These are phyloP conservation scores for Fusarium papillatum DNA, from an alignment of 2,329 filamentous ascomycete genomes.

Conservation along the genomic window DNA sequence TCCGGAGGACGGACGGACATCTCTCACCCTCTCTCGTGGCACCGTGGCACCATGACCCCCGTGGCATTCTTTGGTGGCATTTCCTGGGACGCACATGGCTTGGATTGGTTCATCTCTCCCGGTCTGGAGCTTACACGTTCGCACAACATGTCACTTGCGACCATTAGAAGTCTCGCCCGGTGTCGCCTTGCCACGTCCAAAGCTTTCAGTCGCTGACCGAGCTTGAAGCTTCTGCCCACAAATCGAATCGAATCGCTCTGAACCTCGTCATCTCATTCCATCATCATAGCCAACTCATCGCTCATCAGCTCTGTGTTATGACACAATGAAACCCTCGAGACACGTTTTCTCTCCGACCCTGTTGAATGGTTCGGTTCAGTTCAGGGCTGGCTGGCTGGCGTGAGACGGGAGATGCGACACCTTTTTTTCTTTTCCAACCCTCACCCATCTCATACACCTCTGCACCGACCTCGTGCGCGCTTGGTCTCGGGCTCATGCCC, in stretches of 20 bases:
- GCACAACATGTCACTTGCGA: slow-evolving; percentile 23
- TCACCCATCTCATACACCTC: slow-evolving; percentile 1
- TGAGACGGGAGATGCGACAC: slow-evolving; percentile 7
- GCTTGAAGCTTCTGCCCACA: slow-evolving; percentile 21
- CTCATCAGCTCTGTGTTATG: slow-evolving; percentile 25
- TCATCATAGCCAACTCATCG: slow-evolving; percentile 42
- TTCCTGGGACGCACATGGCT: slow-evolving; percentile 24
- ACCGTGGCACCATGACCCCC: slow-evolving; percentile 1
- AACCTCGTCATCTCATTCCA: slow-evolving; percentile 27
- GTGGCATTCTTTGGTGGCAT: slow-evolving; percentile 13
- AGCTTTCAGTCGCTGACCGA: slow-evolving; percentile 32
- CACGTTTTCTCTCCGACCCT: slow-evolving; percentile 35
- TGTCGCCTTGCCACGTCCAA: slow-evolving; percentile 34
- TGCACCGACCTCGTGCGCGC: neutral
- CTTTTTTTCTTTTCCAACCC: neutral
- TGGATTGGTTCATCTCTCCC: slow-evolving; percentile 30
- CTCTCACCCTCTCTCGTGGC: neutral
- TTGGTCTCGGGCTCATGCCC: slow-evolving; percentile 7
- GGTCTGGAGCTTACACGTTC: slow-evolving; percentile 28
- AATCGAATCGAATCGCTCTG: slow-evolving; percentile 1
- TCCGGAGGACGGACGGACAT: neutral
- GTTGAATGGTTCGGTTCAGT: slow-evolving; percentile 34
- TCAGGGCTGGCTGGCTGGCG: neutral
- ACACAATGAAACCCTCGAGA: slow-evolving; percentile 28
- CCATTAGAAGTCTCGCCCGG: slow-evolving; percentile 30